phyloP scores from a whole-genome alignment of 1,139 yeast species.

The Yamadazyma songkhlaensis region DNA sequence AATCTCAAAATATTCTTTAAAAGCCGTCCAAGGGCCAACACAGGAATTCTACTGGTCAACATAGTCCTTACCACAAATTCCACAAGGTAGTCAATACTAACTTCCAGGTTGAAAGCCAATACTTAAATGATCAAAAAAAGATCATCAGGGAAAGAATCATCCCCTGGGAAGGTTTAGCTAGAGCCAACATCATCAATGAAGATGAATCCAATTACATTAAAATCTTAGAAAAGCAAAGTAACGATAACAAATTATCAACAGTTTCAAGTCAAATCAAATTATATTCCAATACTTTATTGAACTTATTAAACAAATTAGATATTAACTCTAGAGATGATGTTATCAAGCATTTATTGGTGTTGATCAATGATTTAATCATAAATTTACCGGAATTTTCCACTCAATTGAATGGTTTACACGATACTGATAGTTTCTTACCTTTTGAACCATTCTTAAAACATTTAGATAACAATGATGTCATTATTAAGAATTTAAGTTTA shows the following conservation, averaged over 20 bases:
- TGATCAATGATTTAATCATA: slow-evolving; percentile 59
- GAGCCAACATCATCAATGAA: slow-evolving; percentile 65
- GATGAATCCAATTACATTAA: slow-evolving; percentile 68
- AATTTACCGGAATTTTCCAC: slow-evolving; percentile 47
- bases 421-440: slow-evolving; percentile 50
- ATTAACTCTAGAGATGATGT: slow-evolving; percentile 61
- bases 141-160: slow-evolving; percentile 78
- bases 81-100: too few species aligned
- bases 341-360: slow-evolving; percentile 66
- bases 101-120: slow-evolving; percentile 51
- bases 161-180: slow-evolving; percentile 90
- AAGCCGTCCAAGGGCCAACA: too few species aligned
- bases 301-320: slow-evolving; percentile 50
- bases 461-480: slow-evolving; percentile 44
- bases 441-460: slow-evolving; percentile 55
- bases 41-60: too few species aligned
- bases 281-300: slow-evolving; percentile 57
- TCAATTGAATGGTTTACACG: slow-evolving; percentile 43
- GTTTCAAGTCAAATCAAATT: slow-evolving; percentile 44
- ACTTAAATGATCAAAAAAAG: slow-evolving; percentile 70
- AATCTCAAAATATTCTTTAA: too few species aligned
- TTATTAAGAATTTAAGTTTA: slow-evolving; percentile 45
- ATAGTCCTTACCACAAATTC: too few species aligned
- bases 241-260: slow-evolving; percentile 37
- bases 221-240: slow-evolving; percentile 55